A percentile compares a stretch with the other conserved stretches of the same genome.
Conservation (phyloP, 495 filamentous ascomycete species). For the Penicillium canescens region DNA sequence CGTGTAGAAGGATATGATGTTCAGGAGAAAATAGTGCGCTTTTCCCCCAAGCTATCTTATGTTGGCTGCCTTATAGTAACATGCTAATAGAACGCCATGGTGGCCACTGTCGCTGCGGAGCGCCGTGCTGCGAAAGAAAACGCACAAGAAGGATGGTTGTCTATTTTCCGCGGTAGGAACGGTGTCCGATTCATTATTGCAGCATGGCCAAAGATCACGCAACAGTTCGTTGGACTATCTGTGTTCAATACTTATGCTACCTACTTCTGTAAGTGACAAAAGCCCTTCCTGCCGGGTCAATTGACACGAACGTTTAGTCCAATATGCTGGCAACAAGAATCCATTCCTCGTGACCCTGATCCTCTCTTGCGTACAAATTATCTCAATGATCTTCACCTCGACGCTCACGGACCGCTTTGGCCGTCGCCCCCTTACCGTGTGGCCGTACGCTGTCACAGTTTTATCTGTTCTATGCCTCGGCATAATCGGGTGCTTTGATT, state of each 20-base stretch:
- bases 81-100: conserved; percentile 31
- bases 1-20: conserved; percentile 28
- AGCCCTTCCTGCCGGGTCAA: no score
- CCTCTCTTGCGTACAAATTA: conserved; percentile 39
- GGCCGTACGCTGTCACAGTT: conserved; percentile 36
- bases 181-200: conserved; percentile 41
- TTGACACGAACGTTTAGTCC: conserved; percentile 29
- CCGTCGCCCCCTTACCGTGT: conserved; percentile 39
- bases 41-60: background rate
- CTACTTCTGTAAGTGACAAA: conserved; percentile 37
- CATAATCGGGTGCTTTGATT: conserved; percentile 43
- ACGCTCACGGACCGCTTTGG: conserved; percentile 35
- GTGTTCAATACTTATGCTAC: conserved; percentile 44
- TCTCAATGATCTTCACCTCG: conserved; percentile 35
- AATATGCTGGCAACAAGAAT: conserved; percentile 40
- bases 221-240: conserved; percentile 42
- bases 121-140: conserved; percentile 29
- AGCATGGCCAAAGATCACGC: conserved; percentile 41
- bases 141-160: conserved; percentile 24
- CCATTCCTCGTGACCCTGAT: conserved; percentile 45
- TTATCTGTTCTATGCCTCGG: conserved; percentile 38
- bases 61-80: conserved; percentile 1
- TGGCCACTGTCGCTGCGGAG: conserved; percentile 30
- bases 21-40: background rate
- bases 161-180: conserved; percentile 40